Evolutionary conservation across 257 asterid genomes (phyloP), one percentile per base, ranked within the genome.

Genomic region (Agastache rugosa): DNA sequence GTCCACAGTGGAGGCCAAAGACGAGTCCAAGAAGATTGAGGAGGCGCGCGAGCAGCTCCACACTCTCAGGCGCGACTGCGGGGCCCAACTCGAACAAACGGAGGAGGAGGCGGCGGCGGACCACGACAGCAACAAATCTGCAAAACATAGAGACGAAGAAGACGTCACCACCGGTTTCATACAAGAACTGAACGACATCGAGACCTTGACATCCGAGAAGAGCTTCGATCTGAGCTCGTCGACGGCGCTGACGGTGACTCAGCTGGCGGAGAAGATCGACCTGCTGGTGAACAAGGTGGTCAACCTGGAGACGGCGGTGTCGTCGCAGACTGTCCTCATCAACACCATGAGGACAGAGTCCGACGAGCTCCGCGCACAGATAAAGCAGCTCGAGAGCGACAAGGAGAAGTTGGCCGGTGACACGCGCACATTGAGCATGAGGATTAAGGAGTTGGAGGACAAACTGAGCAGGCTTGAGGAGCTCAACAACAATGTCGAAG

Each of bases 261-360:
- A 89, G 79, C 45, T 94, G 69, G 96, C 93, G 2, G 96, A 86
- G 83, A 94, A 92, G 82, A 90, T 94, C 19, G 99, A 94, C 54
- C 86, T 87, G 79, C 82, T 94, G 16, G 97, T 90, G 22, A 85
- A 65, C 73, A 94, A 87, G 83, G 99, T 92, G 81, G 80, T 92
- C 63, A 77, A 72, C 75, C 75, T 92, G 48, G 98, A 94, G 80
- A 84, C 87, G 5, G 84, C 93, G 1, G 96, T 94, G 14, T 87
- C 96, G 19, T 78, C 97, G 12, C 98, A 94, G 79, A 85, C 93
- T 31, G 87, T 84, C 73, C 89, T 87, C 6, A 87, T 94, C 17
- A 85, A 88, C 75, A 85, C 91, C 44, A 70, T 94, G 65, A 84
- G 86, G 74, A 80, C 86, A 3, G 97, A 92, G 62, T 76, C 90